Conservation (phyloP, 768 basidiomycete species). For the Mycena indigotica region DNA sequence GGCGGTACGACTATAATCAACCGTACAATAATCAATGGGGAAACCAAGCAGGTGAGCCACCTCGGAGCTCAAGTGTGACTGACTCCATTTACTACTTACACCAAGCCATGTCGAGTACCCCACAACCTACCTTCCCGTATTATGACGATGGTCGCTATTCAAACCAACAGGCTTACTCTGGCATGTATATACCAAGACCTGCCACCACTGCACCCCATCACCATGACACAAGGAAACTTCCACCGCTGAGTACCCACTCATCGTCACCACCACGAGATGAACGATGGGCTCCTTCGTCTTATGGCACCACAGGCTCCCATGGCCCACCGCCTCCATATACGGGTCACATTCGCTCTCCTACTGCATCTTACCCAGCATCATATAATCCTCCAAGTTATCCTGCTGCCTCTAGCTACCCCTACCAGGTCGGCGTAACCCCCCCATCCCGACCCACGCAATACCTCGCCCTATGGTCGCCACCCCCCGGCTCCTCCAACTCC, state of each 20-base stretch:
- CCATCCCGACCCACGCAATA: conserved; percentile 39
- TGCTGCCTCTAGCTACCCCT: conserved; percentile 41
- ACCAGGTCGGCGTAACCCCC: conserved; percentile 29
- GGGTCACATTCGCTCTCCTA: conserved; percentile 62
- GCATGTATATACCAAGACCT: conserved; percentile 51
- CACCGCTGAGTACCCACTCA: conserved; percentile 53
- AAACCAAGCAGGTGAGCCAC: conserved; percentile 34
- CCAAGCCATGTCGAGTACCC: conserved; percentile 40
- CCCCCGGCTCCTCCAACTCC: conserved; percentile 51
- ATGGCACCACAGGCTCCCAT: conserved; percentile 39
- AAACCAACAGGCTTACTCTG: conserved; percentile 45
- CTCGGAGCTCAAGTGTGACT: conserved; percentile 38
- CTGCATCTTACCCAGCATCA: conserved; percentile 59
- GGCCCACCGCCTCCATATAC: conserved; percentile 41
- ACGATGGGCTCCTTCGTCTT: conserved; percentile 44
- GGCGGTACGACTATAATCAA: conserved; percentile 60
- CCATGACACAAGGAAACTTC: conserved; percentile 59
- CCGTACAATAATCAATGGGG: conserved; percentile 54
- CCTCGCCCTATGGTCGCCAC: conserved; percentile 46
- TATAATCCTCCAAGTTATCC: conserved; percentile 51
- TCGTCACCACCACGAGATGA: conserved; percentile 47
- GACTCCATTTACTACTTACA: conserved; percentile 35
- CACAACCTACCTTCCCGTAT: conserved; percentile 50
- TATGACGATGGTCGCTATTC: conserved; percentile 63
- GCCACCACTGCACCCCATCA: conserved; percentile 47